Conservation (phyloP, 202 grass and related monocot genomes). For the Elaeis oleifera region DNA sequence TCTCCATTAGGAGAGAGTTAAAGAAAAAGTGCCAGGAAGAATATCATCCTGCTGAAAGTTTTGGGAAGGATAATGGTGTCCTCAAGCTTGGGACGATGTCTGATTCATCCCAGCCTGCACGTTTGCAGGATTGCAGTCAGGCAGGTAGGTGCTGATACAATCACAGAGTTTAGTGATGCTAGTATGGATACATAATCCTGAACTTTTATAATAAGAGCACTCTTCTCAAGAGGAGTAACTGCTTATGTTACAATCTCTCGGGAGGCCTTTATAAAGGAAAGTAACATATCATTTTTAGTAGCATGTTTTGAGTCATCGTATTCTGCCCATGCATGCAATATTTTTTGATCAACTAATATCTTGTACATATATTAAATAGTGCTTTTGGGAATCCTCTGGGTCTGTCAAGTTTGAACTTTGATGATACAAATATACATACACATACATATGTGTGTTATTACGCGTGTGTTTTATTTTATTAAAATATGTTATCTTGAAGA, state of each 20-base stretch:
- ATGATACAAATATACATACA: no score
- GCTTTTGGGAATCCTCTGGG: no score
- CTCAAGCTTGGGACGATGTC: background rate
- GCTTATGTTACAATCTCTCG: background rate
- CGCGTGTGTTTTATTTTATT: no score
- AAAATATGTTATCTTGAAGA: no score
- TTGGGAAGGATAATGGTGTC: constrained; percentile 4
- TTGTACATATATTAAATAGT: no score
- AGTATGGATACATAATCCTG: background rate
- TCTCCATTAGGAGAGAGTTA: constrained; percentile 26
- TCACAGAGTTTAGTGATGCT: background rate
- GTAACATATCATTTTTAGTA: no score
- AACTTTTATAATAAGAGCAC: background rate
- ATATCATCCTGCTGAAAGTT: constrained; percentile 11
- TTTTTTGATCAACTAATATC: no score
- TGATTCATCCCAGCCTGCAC: constrained; percentile 2
- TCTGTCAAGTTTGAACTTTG: no score
- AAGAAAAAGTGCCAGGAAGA: constrained; percentile 23
- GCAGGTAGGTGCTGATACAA: constrained; percentile 12
- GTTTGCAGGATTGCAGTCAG: constrained; percentile 9
- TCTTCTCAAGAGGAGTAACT: background rate
- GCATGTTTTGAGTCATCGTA: no score
- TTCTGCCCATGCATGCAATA: no score
- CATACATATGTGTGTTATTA: no score
- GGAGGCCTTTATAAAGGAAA: no score